A percentile compares a stretch with the other conserved stretches of the same genome.
phyloP scores from a whole-genome alignment of 331 rosid genomes.

The Telfairia occidentalis region DNA sequence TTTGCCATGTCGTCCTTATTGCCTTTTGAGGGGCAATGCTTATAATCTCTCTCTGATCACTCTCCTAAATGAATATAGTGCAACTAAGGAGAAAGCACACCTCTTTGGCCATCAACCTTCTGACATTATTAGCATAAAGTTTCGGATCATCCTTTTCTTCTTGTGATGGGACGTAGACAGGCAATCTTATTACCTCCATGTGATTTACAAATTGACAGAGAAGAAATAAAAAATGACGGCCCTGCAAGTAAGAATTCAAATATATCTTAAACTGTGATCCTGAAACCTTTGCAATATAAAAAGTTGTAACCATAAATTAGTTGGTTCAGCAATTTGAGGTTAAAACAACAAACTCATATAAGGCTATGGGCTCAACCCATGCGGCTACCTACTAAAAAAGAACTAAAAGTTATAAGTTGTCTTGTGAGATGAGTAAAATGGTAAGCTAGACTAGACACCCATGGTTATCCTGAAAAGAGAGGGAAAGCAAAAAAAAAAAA shows the following conservation, averaged over 20 bases:
- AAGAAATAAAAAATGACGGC: conserved; percentile 79
- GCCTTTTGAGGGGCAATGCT: not conserved
- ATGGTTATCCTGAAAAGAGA: not conserved
- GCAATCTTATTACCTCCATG: conserved; percentile 66
- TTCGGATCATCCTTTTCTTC: conserved; percentile 89
- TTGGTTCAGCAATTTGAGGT: not conserved
- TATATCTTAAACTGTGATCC: not conserved
- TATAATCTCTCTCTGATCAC: not conserved
- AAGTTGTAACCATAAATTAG: not conserved
- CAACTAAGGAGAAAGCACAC: conserved; percentile 21
- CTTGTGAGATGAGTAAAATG: not conserved
- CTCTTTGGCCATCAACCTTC: conserved; percentile 91
- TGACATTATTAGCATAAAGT: conserved; percentile 58
- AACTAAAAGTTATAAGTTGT: not conserved
- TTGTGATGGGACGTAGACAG: conserved; percentile 61
- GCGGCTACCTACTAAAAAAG: not conserved
- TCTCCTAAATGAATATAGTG: not conserved
- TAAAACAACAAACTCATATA: not conserved
- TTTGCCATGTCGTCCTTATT: not conserved
- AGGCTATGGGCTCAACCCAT: not conserved
- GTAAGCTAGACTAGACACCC: not conserved
- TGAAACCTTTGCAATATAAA: not conserved
- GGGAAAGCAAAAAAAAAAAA: too few species aligned
- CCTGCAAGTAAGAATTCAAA: conserved; percentile 37
- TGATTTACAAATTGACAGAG: conserved; percentile 85